Conservation (phyloP, 106 monocot genomes). For the Apostasia shenzhenica region DNA sequence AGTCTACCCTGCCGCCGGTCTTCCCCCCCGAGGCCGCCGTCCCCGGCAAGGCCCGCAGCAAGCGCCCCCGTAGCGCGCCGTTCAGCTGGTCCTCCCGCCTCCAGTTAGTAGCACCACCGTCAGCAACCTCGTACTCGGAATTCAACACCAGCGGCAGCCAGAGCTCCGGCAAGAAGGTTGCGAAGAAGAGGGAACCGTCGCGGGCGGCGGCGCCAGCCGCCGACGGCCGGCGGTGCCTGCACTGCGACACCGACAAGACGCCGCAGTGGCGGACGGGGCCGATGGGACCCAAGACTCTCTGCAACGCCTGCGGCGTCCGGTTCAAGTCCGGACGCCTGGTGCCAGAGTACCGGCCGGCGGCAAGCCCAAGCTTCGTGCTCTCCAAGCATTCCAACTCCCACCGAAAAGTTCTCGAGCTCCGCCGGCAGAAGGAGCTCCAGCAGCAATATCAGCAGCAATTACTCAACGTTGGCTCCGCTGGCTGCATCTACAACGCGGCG, state of each 20-base stretch:
- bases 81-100: slow-evolving; percentile 54
- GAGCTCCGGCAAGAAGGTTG: slow-evolving; percentile 11
- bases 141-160: slow-evolving; percentile 7
- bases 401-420: slow-evolving; percentile 64
- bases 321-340: slow-evolving; percentile 87
- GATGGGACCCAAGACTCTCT: slow-evolving; percentile 84
- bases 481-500: slow-evolving; percentile 4
- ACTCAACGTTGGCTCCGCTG: slow-evolving; percentile 4
- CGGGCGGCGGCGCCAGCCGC: slow-evolving; percentile 2
- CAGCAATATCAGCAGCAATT: slow-evolving; percentile 11
- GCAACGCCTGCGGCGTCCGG: slow-evolving; percentile 89
- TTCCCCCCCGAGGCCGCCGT: slow-evolving; percentile 20
- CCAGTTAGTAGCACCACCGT: slow-evolving; percentile 25
- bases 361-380: slow-evolving; percentile 64
- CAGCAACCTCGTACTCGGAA: slow-evolving; percentile 10
- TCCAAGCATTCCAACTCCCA: slow-evolving; percentile 76
- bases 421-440: slow-evolving; percentile 55
- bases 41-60: slow-evolving; percentile 67
- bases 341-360: slow-evolving; percentile 80
- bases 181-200: slow-evolving; percentile 33
- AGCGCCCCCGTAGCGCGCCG: slow-evolving; percentile 54
- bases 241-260: slow-evolving; percentile 84
- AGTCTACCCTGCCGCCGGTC: slow-evolving; percentile 1
- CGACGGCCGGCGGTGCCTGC: slow-evolving; percentile 62
- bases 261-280: slow-evolving; percentile 95